These are phyloP conservation scores for Fusarium denticulatum DNA, from an alignment of 2,329 filamentous ascomycete species.

Conservation along the genomic window DNA sequence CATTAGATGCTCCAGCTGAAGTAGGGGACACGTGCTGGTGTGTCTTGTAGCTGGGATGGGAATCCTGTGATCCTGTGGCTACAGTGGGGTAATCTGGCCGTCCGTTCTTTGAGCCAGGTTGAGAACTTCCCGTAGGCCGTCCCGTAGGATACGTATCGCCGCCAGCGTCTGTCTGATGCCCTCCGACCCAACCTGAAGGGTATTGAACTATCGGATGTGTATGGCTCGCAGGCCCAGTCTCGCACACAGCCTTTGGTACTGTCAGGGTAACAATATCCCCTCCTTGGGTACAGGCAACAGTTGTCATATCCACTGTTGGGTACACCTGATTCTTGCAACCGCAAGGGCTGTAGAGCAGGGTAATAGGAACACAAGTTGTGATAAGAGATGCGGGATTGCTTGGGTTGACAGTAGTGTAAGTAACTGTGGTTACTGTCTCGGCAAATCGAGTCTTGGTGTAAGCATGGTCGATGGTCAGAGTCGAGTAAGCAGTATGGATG, in stretches of 20 bases:
- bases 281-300: background rate
- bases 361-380: background rate
- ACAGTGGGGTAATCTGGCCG: accelerated
- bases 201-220: background rate
- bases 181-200: background rate
- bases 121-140: background rate
- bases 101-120: background rate
- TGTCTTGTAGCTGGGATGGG: background rate
- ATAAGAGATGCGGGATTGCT: background rate
- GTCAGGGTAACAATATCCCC: background rate
- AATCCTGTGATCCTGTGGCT: background rate
- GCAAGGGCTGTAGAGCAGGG: background rate
- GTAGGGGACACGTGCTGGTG: background rate
- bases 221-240: accelerated
- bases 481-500: background rate
- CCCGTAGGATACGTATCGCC: accelerated
- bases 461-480: background rate
- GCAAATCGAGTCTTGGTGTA: background rate
- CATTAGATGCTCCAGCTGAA: background rate
- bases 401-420: background rate
- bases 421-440: background rate
- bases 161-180: background rate
- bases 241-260: background rate
- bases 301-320: background rate
- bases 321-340: background rate